Evolutionary conservation across 1,139 yeast species (phyloP).

Genomic region (Yamadazyma trypodendri): DNA sequence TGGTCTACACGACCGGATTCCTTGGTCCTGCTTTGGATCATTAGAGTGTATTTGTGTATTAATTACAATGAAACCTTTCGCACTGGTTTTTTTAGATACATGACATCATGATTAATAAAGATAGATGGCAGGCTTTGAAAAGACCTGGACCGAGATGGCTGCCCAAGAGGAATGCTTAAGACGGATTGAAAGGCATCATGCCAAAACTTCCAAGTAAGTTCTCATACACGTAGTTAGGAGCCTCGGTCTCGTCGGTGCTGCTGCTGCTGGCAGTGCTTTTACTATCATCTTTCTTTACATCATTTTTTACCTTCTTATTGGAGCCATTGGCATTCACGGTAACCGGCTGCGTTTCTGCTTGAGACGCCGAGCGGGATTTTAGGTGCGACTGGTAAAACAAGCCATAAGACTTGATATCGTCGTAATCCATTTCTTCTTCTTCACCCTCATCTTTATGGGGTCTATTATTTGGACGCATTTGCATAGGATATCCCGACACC

Average conservation of each 20-base stretch:
- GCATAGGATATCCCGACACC: conserved; percentile 2
- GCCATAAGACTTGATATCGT: conserved; percentile 10
- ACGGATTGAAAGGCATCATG: conserved; percentile 19
- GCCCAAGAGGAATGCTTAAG: conserved; percentile 1
- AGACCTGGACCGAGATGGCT: no score
- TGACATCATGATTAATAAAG: background rate
- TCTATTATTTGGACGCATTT: background rate
- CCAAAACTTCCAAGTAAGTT: conserved; percentile 18
- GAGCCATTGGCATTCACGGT: conserved; percentile 1
- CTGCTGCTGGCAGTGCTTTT: conserved; percentile 2
- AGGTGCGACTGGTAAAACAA: conserved; percentile 9
- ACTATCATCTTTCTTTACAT: conserved; percentile 1
- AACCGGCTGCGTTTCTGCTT: conserved; percentile 8
- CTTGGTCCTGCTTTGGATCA: conserved; percentile 3
- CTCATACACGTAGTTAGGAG: conserved; percentile 16
- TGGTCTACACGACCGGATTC: background rate
- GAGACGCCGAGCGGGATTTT: conserved; percentile 8
- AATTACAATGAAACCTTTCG: conserved; percentile 2
- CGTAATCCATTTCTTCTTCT: conserved; percentile 10
- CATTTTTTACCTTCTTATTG: conserved; percentile 6
- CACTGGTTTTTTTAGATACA: background rate
- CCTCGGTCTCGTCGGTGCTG: conserved; percentile 10
- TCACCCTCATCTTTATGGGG: conserved; percentile 7
- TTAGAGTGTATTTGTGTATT: conserved; percentile 4
- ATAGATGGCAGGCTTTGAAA: no score